Conservation (phyloP, 129 eudicot genomes). For the Centella asiatica region DNA sequence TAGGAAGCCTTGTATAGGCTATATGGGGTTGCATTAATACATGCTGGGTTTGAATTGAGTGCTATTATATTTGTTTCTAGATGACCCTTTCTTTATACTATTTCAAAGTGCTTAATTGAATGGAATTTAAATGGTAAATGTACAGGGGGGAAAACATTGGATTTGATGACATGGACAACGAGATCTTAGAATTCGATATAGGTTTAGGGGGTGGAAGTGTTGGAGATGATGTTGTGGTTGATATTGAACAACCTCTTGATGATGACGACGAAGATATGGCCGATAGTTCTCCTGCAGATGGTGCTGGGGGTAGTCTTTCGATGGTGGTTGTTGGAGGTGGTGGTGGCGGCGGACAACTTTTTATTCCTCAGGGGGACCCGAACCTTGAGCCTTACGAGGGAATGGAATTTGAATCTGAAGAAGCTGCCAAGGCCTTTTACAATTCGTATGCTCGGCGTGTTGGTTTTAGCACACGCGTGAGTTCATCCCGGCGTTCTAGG, state of each 20-base stretch:
- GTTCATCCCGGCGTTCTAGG: conserved; percentile 55
- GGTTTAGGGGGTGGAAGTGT: conserved; percentile 37
- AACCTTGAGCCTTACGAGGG: conserved; percentile 52
- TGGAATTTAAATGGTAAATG: conserved; percentile 3
- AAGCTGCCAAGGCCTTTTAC: conserved; percentile 55
- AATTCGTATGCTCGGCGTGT: conserved; percentile 52
- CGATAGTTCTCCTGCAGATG: conserved; percentile 32
- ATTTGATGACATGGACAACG: conserved; percentile 30
- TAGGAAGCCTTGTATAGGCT: not conserved
- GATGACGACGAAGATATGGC: conserved; percentile 30
- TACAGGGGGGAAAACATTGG: not conserved
- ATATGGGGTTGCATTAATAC: not conserved
- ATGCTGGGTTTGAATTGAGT: not conserved
- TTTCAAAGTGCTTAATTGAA: not conserved
- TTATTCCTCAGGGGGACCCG: conserved; percentile 24
- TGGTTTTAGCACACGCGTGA: conserved; percentile 54
- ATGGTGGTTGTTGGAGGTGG: conserved; percentile 10
- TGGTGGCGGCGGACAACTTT: conserved; percentile 9
- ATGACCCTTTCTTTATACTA: not conserved
- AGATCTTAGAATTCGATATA: conserved; percentile 43
- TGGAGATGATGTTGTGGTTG: conserved; percentile 36
- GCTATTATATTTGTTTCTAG: not conserved
- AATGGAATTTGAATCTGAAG: conserved; percentile 60
- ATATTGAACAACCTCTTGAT: conserved; percentile 13
- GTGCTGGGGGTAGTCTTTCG: conserved; percentile 10